phyloP scores from a whole-genome alignment of 1,284 basidiomycete species.

The Quambalaria eucalypti region DNA sequence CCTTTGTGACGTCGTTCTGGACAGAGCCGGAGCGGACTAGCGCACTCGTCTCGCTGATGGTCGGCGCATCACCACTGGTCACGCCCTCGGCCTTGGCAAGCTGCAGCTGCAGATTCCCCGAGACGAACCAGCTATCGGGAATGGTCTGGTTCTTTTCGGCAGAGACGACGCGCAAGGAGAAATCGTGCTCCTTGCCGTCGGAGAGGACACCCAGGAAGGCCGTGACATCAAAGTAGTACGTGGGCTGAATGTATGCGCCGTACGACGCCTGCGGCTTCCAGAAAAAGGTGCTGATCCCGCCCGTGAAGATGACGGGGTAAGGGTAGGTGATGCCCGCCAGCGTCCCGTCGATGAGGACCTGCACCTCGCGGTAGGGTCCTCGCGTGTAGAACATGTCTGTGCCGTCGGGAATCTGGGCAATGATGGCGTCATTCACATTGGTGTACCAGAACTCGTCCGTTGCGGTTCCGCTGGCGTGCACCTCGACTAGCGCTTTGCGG shows the following conservation, averaged over 20 bases:
- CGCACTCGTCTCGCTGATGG: background rate
- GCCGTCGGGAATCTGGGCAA: slow-evolving; percentile 54
- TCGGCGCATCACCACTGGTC: background rate
- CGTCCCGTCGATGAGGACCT: slow-evolving; percentile 63
- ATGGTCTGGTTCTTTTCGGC: slow-evolving; percentile 60
- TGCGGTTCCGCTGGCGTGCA: slow-evolving; percentile 24
- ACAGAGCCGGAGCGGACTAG: background rate
- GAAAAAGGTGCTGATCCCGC: slow-evolving; percentile 63
- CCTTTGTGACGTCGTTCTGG: background rate
- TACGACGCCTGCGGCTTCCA: slow-evolving; percentile 73
- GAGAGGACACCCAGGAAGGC: slow-evolving; percentile 65
- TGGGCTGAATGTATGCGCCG: slow-evolving; percentile 67
- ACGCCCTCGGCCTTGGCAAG: background rate
- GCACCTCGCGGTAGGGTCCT: slow-evolving; percentile 65
- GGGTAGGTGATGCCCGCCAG: slow-evolving; percentile 68
- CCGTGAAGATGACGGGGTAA: slow-evolving; percentile 69
- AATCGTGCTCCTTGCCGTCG: slow-evolving; percentile 60
- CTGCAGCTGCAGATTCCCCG: slow-evolving; percentile 29
- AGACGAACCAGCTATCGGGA: slow-evolving; percentile 64
- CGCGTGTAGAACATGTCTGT: slow-evolving; percentile 47
- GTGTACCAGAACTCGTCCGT: slow-evolving; percentile 55
- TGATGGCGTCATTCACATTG: slow-evolving; percentile 59
- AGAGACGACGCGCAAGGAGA: slow-evolving; percentile 64
- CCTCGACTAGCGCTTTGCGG: slow-evolving; percentile 19
- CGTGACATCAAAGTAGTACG: slow-evolving; percentile 67